These are phyloP conservation scores for Backusella morwellensis DNA, from an alignment of 192 early-diverging fungal species.

Conservation along the genomic window DNA sequence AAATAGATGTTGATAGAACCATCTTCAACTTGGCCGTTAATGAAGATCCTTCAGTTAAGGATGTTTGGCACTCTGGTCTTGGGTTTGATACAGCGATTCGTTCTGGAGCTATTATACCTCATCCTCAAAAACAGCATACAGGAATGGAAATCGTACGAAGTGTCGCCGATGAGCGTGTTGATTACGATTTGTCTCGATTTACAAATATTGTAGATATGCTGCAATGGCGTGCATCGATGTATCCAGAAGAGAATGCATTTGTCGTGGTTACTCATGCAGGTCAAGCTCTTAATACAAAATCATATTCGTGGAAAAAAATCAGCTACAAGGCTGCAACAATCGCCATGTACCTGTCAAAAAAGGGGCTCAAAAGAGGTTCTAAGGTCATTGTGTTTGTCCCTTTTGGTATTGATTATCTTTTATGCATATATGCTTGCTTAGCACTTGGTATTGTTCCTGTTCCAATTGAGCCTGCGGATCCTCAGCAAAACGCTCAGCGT, in stretches of 20 bases:
- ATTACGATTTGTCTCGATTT: slow-evolving; percentile 66
- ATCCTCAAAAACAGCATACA: slow-evolving; percentile 63
- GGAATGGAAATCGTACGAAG: slow-evolving; percentile 63
- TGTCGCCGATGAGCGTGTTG: slow-evolving; percentile 69
- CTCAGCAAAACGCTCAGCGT: slow-evolving; percentile 51
- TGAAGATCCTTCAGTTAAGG: slow-evolving; percentile 37
- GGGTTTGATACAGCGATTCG: slow-evolving; percentile 34
- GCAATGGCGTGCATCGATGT: slow-evolving; percentile 63
- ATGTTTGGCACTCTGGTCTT: slow-evolving; percentile 45
- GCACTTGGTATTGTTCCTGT: slow-evolving; percentile 74
- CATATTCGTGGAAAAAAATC: slow-evolving; percentile 71
- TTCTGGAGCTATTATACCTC: slow-evolving; percentile 14
- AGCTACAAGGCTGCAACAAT: slow-evolving; percentile 60
- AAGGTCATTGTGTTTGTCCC: slow-evolving; percentile 65
- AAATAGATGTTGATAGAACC: slow-evolving; percentile 57
- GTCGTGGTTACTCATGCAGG: slow-evolving; percentile 48
- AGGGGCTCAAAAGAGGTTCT: slow-evolving; percentile 52
- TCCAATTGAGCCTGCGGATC: slow-evolving; percentile 69
- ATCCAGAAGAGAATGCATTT: slow-evolving; percentile 66
- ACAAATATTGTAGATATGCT: slow-evolving; percentile 69
- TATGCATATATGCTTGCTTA: slow-evolving; percentile 76
- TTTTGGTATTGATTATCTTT: slow-evolving; percentile 68
- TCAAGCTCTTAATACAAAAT: slow-evolving; percentile 58
- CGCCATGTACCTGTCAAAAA: slow-evolving; percentile 63
- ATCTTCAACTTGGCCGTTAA: slow-evolving; percentile 61